Evolutionary conservation across 805 yeast genomes (phyloP), one percentile per base, ranked within the genome.

Genomic region (Saturnispora diversa): DNA sequence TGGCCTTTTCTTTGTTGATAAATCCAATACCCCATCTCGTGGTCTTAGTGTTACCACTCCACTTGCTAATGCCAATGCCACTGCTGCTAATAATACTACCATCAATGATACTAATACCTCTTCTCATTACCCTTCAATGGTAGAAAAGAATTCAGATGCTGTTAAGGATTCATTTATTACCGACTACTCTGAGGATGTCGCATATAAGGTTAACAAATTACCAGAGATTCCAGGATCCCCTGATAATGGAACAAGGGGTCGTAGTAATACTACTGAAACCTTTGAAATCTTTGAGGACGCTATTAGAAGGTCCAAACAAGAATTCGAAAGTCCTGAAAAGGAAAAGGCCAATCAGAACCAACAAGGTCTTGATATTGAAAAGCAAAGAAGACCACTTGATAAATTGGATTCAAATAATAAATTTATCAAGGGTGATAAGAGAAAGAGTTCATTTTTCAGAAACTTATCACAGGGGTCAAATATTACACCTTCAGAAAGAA

Each of bases 151-250:
- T 3, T 48, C 48, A 42, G 53, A 55, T 27, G 17, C 11, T 5
- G 56, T 51, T 21, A 55, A 57, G 21, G 74, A 69, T 45, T 66
- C 75, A 1, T 63, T 70, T 55, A 63, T 65, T 21, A 65, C 72
- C 22, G 53, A 55, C 29, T 55, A 53, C 37, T 60, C 62, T 2
- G 63, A 56, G 12, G 63, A 55, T 31, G 61, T 52, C 25, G 60
- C 68, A 21, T 70, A 72, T 54, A 75, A 70, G 45, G 62, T 62
- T 40, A 63, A 70, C 45, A 67, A 68, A 49, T 54, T 74, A 43
- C 80, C 80, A 6, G 69, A 69, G 30, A 65, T 63, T 41, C 66
- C 68, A 12, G 60, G 59, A 9, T 61, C 66, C 12, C 66, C 63
- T 44, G 54, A 60, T 25, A 61, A 60, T 45, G 53, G 52, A 24